Evolutionary conservation across 2,329 filamentous ascomycete species (phyloP), one percentile per base, ranked within the genome.

Genomic region (Aspergillus sojae): DNA sequence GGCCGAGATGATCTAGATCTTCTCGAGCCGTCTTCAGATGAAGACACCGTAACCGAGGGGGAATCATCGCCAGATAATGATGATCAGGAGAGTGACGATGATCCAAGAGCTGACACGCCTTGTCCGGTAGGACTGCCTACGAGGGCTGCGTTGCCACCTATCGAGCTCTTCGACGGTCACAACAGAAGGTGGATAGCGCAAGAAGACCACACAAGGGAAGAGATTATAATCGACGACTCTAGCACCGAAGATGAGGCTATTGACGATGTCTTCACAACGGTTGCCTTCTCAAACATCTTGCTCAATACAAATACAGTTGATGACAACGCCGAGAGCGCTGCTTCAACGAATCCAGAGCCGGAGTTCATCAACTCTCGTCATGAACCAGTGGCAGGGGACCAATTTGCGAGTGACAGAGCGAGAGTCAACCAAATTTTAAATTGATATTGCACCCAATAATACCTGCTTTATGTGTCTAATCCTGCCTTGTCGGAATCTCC

Each of bases 321-420:
- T 39, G 14, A 55, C 32, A 21, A 11, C 19, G 6, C 19, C 16
- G 52, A 23, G 6, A 39, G 52, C 16, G 36, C 16, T 7, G 9
- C 32, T n/a, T 39, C 52, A 39, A 21, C 10, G 21, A 39, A 21
- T 19, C 5, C 32, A 11, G 32, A 23, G n/a, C 16, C 50, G n/a
- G 34, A 39, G 3, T 3, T 10, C n/a, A 26, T 23, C 12, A 34
- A 19, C 10, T 14, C 23, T 14, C 21, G 32, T 19, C 11, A 16
- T 21, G 5, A 19, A 39, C 6, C 23, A 48, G 52, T 16, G n/a
- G 2, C 16, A 23, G 26, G 21, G 23, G 58, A 60, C 26, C 58
- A 28, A 28, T 60, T 60, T 28, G 58, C 46, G 16, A 41, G 19
- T 34, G 58, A 60, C 36, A 60, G 58, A 45, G 36, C 34, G 19